A percentile compares a stretch with the other conserved stretches of the same genome.
These are phyloP conservation scores for Hortiboletus flavorubellus DNA, from an alignment of 768 basidiomycete genomes.

Conservation along the genomic window DNA sequence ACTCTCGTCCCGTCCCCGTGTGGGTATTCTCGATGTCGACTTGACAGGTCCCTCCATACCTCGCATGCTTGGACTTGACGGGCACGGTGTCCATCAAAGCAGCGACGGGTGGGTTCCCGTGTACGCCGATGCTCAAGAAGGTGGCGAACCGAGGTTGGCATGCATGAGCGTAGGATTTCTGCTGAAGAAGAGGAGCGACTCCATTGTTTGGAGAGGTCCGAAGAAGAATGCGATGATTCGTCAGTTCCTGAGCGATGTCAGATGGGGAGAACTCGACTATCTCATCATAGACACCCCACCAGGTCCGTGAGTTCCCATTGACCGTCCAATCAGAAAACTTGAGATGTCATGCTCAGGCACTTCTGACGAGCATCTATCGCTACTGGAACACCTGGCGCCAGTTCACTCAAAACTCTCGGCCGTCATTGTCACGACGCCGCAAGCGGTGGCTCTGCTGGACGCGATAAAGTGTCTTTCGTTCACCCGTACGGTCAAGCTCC, in stretches of 20 bases:
- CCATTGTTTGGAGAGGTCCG: conserved; percentile 97
- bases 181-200: conserved; percentile 84
- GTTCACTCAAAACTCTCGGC: conserved; percentile 74
- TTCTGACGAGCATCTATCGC: conserved; percentile 96
- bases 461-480: conserved; percentile 96
- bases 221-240: conserved; percentile 99
- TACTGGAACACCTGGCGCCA: conserved; percentile 90
- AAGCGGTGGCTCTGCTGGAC: conserved; percentile 93
- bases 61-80: conserved; percentile 90
- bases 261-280: conserved; percentile 93
- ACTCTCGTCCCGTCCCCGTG: conserved; percentile 60
- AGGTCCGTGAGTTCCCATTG: conserved; percentile 49
- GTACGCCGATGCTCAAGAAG: conserved; percentile 67
- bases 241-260: conserved; percentile 91
- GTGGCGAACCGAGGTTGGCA: conserved; percentile 63
- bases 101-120: conserved; percentile 98
- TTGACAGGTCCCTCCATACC: conserved; percentile 94
- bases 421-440: conserved; percentile 94
- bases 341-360: conserved; percentile 59
- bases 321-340: conserved; percentile 1
- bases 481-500: conserved; percentile 81
- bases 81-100: conserved; percentile 85
- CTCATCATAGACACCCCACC: conserved; percentile 95
- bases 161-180: conserved; percentile 99
- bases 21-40: conserved; percentile 92